These are phyloP conservation scores for Colletotrichum aenigma DNA, from an alignment of 2,329 filamentous ascomycete species.

Conservation along the genomic window DNA sequence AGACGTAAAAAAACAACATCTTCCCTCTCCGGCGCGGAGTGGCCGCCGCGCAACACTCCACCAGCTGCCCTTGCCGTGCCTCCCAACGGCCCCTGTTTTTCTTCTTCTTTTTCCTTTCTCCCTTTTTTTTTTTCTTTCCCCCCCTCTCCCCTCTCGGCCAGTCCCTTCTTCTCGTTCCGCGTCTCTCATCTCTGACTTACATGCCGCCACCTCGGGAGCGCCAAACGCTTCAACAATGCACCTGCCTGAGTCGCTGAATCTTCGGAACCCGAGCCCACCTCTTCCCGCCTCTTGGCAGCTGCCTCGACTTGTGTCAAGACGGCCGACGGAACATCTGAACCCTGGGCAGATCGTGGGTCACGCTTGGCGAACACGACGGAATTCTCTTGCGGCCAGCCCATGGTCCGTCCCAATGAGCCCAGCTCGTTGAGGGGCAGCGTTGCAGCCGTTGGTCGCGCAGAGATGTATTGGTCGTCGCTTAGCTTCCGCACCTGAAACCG, in stretches of 20 bases:
- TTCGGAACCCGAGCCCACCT: neutral
- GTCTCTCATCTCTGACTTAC: neutral
- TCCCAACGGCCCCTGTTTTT: neutral
- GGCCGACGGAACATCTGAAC: neutral
- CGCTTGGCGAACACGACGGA: neutral
- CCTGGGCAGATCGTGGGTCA: neutral
- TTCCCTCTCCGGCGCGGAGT: neutral
- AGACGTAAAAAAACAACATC: neutral
- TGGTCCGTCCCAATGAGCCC: neutral
- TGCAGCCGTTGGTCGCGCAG: neutral
- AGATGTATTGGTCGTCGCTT: neutral
- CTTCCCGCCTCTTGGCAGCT: neutral
- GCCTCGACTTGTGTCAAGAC: neutral
- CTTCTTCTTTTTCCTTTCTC: neutral
- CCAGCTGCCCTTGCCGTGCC: neutral
- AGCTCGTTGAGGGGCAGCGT: neutral
- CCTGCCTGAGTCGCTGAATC: neutral
- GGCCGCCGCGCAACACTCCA: neutral
- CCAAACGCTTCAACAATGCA: conserved; percentile 25
- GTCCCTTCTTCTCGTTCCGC: neutral
- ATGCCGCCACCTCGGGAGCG: neutral
- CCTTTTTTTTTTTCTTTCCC: too few species aligned
- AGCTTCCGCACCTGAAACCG: neutral
- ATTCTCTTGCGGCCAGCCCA: neutral
- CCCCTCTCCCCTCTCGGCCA: too few species aligned